Evolutionary conservation across 1,284 basidiomycete species (phyloP), one percentile per base, ranked within the genome.

Genomic region (Ceratobasidium sp.): DNA sequence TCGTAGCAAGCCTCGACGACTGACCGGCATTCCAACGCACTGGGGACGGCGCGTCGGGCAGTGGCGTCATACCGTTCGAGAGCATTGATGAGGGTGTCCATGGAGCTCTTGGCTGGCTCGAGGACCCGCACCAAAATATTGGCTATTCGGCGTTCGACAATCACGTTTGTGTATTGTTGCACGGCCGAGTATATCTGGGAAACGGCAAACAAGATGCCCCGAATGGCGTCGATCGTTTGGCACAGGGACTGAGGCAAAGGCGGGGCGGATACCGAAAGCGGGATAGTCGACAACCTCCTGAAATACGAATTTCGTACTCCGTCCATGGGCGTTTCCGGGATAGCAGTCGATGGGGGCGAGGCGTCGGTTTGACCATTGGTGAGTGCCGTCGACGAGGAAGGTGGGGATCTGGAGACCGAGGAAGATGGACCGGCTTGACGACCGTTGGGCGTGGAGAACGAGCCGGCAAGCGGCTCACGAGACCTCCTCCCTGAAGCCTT

Each of bases 221-320:
- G 90, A 53, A 93, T 89, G 4, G 92, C 90, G 76, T 99, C 95
- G 58, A 96, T 85, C 35, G 96, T 85, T 49, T 84, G 84, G 29
- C 91, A 81, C 17, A 98, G 82, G 8, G 91, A 82, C 7, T 84
- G 80, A 0, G 96, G 92, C 10, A 97, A 85, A 15, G 88, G 84
- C 72, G 87, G 88, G 27, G 87, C 84, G 35, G 90, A 85, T 0
- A 84, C 83, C 17, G 88, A 86, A 0, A 83, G 79, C 0, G 92
- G 91, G 2, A 96, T 80, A 49, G 90, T 89, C 20, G 84, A 85
- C 17, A 96, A 82, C 20, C 96, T 88, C 32, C 91, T 89, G 80
- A 99, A 99, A 78, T 99, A 99, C 10, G 92, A 92, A 77, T 95
- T 93, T 34, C 93, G 87, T 76, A 96, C 94, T 27, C 86, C 86